These are phyloP conservation scores for Hygrocybe punicea DNA, from an alignment of 768 basidiomycete species.

Conservation along the genomic window DNA sequence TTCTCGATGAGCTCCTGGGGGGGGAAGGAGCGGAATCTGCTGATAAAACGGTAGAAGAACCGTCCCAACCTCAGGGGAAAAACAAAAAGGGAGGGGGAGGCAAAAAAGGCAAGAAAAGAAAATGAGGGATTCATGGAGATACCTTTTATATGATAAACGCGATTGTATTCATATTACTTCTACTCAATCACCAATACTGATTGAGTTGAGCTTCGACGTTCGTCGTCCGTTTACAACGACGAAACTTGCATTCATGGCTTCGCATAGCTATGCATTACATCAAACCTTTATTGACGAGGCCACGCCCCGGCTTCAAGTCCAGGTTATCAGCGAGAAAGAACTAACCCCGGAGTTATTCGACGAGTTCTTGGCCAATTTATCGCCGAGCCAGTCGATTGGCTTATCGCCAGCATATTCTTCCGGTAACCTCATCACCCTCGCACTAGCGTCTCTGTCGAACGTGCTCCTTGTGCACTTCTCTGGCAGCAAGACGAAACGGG, in stretches of 20 bases:
- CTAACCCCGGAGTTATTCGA: background rate
- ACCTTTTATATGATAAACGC: no score
- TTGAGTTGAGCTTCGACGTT: no score
- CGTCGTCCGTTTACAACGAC: background rate
- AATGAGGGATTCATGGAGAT: no score
- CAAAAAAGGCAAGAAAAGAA: background rate
- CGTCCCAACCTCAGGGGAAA: no score
- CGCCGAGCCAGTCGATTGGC: constrained; percentile 35
- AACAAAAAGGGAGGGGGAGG: background rate
- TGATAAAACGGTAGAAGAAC: no score
- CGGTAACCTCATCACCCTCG: constrained; percentile 45
- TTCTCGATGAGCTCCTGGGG: no score
- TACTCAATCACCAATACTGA: no score
- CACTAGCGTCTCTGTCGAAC: constrained; percentile 42
- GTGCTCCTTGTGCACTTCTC: constrained; percentile 20
- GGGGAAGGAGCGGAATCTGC: no score
- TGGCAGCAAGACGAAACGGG: constrained; percentile 14
- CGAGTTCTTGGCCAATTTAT: background rate
- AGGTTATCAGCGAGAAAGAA: background rate
- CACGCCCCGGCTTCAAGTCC: background rate
- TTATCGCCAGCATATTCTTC: constrained; percentile 48
- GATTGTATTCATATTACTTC: no score
- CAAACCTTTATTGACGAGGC: constrained; percentile 1
- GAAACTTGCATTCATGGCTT: background rate
- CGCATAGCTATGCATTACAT: background rate